These are phyloP conservation scores for Infundibulicybe gibba DNA, from an alignment of 768 basidiomycete species.

Conservation along the genomic window DNA sequence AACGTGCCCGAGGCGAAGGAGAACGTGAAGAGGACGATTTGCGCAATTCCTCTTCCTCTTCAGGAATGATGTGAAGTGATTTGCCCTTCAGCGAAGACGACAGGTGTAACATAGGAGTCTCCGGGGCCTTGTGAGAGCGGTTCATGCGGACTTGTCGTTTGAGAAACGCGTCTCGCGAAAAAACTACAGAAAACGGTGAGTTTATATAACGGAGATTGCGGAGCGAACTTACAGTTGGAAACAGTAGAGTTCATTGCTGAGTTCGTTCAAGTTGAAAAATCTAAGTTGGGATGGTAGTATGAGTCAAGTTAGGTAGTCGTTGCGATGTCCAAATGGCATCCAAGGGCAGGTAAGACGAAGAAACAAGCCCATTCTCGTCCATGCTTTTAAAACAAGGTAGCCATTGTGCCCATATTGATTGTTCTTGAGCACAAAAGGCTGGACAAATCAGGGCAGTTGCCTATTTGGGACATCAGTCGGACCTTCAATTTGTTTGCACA, in stretches of 20 bases:
- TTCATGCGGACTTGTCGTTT: conserved; percentile 24
- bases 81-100: conserved; percentile 12
- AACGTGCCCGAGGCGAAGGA: conserved; percentile 8
- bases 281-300: conserved; percentile 8
- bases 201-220: not conserved
- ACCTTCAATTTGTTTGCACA: conserved; percentile 4
- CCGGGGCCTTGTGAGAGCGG: conserved; percentile 12
- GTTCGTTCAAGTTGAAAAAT: conserved; percentile 15
- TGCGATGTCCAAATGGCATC: conserved; percentile 8
- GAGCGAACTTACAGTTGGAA: conserved; percentile 22
- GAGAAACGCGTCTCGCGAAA: conserved; percentile 27
- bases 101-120: conserved; percentile 7
- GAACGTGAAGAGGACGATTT: conserved; percentile 9
- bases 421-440: conserved; percentile 22
- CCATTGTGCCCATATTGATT: conserved; percentile 19
- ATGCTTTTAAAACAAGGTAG: conserved; percentile 15
- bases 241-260: conserved; percentile 20
- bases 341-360: conserved; percentile 9
- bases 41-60: conserved; percentile 28
- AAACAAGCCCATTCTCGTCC: conserved; percentile 1
- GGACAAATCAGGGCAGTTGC: conserved; percentile 15
- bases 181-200: conserved; percentile 14
- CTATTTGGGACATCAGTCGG: conserved; percentile 19
- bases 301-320: not conserved
- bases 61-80: conserved; percentile 25